Evolutionary conservation across 1,284 basidiomycete species (phyloP).

Genomic region (Volvariella volvacea): DNA sequence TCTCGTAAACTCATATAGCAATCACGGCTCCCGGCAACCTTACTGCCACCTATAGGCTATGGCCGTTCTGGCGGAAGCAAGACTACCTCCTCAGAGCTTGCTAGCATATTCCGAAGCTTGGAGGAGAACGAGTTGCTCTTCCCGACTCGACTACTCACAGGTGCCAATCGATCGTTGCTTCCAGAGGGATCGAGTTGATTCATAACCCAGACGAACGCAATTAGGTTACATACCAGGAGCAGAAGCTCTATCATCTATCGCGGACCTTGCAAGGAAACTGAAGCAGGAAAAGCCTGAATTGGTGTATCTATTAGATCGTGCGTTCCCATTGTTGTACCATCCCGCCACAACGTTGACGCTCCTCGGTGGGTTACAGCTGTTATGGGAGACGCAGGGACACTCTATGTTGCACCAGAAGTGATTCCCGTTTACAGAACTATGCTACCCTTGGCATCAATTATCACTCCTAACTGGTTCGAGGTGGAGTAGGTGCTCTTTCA

Average conservation of each 20-base stretch:
- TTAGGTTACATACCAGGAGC: constrained; percentile 86
- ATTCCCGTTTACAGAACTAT: constrained; percentile 85
- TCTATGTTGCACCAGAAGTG: constrained; percentile 88
- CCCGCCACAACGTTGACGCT: constrained; percentile 1
- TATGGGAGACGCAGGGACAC: constrained; percentile 80
- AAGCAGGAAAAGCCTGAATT: constrained; percentile 51
- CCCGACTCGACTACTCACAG: constrained; percentile 68
- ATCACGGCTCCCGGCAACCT: constrained; percentile 1
- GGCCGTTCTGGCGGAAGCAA: constrained; percentile 69
- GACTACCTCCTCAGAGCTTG: constrained; percentile 64
- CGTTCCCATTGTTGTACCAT: constrained; percentile 22
- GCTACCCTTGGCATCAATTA: constrained; percentile 79
- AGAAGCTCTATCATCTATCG: constrained; percentile 68
- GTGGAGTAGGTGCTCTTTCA: constrained; percentile 65
- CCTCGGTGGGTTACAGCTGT: constrained; percentile 48
- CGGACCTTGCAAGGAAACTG: constrained; percentile 56
- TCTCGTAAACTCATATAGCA: too few relatives aligned
- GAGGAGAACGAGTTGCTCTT: constrained; percentile 60
- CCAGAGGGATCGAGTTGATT: constrained; percentile 2
- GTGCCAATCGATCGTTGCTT: constrained; percentile 23
- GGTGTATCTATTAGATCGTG: constrained; percentile 88
- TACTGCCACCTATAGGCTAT: constrained; percentile 50
- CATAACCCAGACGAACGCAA: not conserved
- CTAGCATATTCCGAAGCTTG: constrained; percentile 61
- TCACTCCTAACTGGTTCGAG: constrained; percentile 98